Conservation (phyloP, 441 rosid species). For the Pelargonium fulgidum region DNA sequence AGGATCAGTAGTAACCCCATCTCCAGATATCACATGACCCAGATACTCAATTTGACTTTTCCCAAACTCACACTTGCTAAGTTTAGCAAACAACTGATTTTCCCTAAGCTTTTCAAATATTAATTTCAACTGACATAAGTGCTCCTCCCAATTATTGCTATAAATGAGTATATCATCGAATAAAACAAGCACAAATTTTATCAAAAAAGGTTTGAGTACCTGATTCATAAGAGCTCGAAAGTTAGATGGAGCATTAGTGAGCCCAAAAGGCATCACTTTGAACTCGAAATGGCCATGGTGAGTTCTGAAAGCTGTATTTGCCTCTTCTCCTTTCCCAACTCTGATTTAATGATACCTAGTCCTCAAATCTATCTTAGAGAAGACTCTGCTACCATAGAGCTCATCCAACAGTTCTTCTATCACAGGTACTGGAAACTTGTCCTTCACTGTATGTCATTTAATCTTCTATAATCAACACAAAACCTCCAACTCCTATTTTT, state of each 20-base stretch:
- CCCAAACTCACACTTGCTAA: not conserved
- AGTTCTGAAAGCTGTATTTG: not conserved
- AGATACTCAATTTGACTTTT: not conserved
- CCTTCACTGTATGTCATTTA: not conserved
- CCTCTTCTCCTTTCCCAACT: not conserved
- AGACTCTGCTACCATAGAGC: not conserved
- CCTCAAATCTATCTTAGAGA: not conserved
- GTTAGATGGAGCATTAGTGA: not conserved
- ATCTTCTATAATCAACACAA: too few species aligned
- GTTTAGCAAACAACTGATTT: not conserved
- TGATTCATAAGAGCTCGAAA: not conserved
- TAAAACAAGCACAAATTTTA: not conserved
- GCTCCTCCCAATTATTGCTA: not conserved
- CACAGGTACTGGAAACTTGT: not conserved
- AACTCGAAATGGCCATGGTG: not conserved
- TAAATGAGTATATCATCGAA: not conserved
- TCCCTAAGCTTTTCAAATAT: not conserved
- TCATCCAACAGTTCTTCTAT: conserved; percentile 8
- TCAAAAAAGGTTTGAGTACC: not conserved
- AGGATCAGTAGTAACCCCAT: not conserved
- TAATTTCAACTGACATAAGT: not conserved
- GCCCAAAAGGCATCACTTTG: not conserved
- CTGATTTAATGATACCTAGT: not conserved
- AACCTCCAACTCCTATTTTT: too few species aligned
- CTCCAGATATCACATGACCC: not conserved